Conservation (phyloP, 768 basidiomycete genomes). For the Kwoniella botswanensis region DNA sequence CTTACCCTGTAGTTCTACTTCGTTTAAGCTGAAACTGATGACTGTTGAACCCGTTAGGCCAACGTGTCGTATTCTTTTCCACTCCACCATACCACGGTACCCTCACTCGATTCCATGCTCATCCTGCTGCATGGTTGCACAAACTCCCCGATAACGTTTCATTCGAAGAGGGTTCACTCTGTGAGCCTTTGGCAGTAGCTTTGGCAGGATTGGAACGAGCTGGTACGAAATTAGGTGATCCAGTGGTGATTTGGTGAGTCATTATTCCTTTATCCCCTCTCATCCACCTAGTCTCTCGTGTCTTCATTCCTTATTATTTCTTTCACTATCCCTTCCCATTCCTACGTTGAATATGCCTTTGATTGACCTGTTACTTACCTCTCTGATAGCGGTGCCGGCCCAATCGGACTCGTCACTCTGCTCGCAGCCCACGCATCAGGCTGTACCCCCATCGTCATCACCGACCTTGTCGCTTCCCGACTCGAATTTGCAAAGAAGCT, state of each 20-base stretch:
- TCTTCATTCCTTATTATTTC: neutral
- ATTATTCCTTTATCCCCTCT: neutral
- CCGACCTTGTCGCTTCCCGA: constrained; percentile 59
- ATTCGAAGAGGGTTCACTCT: constrained; percentile 60
- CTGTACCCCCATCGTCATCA: constrained; percentile 60
- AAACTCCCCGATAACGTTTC: constrained; percentile 58
- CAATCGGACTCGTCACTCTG: constrained; percentile 60
- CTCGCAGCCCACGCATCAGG: constrained; percentile 59
- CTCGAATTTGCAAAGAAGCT: constrained; percentile 60
- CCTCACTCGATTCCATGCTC: constrained; percentile 54
- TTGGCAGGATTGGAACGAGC: constrained; percentile 60
- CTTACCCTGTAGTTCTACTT: no score
- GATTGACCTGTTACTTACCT: neutral
- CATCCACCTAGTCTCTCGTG: no score
- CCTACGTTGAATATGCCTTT: no score
- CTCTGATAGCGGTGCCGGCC: constrained; percentile 58
- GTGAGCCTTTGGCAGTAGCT: constrained; percentile 60
- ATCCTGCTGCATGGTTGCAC: constrained; percentile 60
- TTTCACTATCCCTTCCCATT: no score
- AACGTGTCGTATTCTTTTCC: constrained; percentile 59
- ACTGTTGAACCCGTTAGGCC: constrained; percentile 27
- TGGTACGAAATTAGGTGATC: constrained; percentile 58
- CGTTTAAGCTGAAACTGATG: no score
- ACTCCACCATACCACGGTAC: constrained; percentile 60
- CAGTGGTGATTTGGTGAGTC: constrained; percentile 59